Evolutionary conservation across 75 land plant species (phyloP).

Genomic region (Larix kaempferi): DNA sequence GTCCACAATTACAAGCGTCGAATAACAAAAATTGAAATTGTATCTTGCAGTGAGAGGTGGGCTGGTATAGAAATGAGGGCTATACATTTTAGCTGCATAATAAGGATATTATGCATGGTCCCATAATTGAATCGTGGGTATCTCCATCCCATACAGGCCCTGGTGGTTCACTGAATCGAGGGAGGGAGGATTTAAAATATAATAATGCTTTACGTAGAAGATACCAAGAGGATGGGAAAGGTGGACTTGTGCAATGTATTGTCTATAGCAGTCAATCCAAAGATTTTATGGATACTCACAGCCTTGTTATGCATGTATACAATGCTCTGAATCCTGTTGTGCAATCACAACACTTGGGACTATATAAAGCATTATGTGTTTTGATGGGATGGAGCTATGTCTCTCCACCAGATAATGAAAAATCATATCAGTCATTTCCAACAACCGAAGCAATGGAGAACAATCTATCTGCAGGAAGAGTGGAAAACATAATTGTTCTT

Average conservation of each 20-base stretch:
- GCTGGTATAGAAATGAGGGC: no score
- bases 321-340: constrained; percentile 17
- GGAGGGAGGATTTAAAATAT: not conserved
- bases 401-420: constrained; percentile 10
- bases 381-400: constrained; percentile 48
- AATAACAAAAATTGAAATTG: no score
- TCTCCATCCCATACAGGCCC: not conserved
- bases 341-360: constrained; percentile 41
- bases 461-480: no score
- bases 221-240: constrained; percentile 58
- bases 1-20: no score
- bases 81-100: no score
- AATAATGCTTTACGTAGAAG: constrained; percentile 21
- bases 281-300: constrained; percentile 23
- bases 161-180: not conserved
- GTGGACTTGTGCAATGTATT: constrained; percentile 43
- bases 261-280: constrained; percentile 42
- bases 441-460: constrained; percentile 24
- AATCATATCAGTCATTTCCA: constrained; percentile 13
- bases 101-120: not conserved
- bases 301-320: constrained; percentile 37
- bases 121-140: not conserved
- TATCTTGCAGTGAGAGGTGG: no score
- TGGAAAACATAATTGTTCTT: no score
- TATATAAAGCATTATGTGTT: constrained; percentile 47